These are phyloP conservation scores for Paraleonurus japonicus DNA, from an alignment of 257 asterid species.

Conservation along the genomic window DNA sequence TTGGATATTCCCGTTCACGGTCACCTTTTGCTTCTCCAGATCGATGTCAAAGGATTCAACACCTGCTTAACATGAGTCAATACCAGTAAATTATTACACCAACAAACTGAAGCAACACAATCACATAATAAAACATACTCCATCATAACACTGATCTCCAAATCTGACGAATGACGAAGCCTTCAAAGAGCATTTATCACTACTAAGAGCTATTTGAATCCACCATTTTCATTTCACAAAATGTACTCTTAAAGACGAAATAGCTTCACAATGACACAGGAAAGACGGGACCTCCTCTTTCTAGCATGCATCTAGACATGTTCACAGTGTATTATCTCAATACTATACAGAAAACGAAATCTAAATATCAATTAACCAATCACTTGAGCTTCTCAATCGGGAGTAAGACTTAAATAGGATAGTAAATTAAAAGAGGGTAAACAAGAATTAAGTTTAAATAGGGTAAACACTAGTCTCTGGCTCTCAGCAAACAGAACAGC, in stretches of 20 bases:
- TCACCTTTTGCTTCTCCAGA: slow-evolving; percentile 77
- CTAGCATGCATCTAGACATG: neutral
- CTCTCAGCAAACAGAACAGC: neutral
- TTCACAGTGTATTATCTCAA: neutral
- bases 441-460: neutral
- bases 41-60: slow-evolving; percentile 78
- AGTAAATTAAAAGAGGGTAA: neutral
- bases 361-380: neutral
- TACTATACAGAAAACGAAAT: neutral
- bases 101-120: neutral
- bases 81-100: neutral
- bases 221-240: neutral
- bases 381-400: neutral
- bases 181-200: neutral
- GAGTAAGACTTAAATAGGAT: neutral
- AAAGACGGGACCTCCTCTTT: neutral
- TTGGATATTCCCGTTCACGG: slow-evolving; percentile 64
- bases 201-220: neutral
- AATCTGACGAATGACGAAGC: neutral
- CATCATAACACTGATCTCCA: neutral
- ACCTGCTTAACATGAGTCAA: slow-evolving; percentile 40
- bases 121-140: neutral
- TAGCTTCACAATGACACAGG: neutral
- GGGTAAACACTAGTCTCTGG: no score
- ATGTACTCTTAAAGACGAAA: neutral